Evolutionary conservation across 495 filamentous ascomycete species (phyloP).

Genomic region (Hypoxylon cercidicola): DNA sequence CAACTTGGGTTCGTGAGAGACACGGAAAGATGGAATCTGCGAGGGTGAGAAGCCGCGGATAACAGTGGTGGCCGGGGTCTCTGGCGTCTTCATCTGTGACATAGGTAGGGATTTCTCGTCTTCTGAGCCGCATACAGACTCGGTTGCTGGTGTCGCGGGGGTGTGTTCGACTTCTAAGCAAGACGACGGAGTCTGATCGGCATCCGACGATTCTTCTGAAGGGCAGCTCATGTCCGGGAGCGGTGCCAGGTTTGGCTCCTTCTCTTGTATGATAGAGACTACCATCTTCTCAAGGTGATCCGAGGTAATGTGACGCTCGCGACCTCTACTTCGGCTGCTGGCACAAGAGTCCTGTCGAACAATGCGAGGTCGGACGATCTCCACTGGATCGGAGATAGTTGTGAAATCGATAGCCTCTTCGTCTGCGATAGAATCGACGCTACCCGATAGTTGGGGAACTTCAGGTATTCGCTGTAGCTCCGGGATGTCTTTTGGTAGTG

Average conservation of each 20-base stretch:
- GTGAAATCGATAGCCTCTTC: constrained; percentile 78
- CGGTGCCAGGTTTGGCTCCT: constrained; percentile 69
- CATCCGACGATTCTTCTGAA: constrained; percentile 38
- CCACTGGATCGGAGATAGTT: constrained; percentile 64
- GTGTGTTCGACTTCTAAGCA: constrained; percentile 44
- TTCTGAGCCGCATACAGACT: constrained; percentile 48
- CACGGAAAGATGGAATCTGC: constrained; percentile 70
- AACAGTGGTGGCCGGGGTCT: constrained; percentile 68
- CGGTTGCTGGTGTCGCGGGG: constrained; percentile 71
- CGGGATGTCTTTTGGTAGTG: constrained; percentile 60
- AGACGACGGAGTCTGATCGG: constrained; percentile 36
- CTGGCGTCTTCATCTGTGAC: constrained; percentile 39
- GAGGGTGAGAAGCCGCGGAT: constrained; percentile 89
- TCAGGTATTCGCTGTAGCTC: constrained; percentile 58
- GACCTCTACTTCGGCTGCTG: constrained; percentile 71
- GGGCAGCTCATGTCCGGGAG: constrained; percentile 62
- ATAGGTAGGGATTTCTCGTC: constrained; percentile 38
- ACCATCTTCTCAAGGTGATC: constrained; percentile 91
- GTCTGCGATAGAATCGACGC: constrained; percentile 84
- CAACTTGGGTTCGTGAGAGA: constrained; percentile 42
- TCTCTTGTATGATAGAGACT: constrained; percentile 81
- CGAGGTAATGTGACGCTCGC: constrained; percentile 91
- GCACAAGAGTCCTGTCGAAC: constrained; percentile 65
- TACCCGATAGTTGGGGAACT: constrained; percentile 88
- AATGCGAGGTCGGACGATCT: constrained; percentile 68